Evolutionary conservation across 1,284 basidiomycete genomes (phyloP).

Genomic region (Naganishia albida): DNA sequence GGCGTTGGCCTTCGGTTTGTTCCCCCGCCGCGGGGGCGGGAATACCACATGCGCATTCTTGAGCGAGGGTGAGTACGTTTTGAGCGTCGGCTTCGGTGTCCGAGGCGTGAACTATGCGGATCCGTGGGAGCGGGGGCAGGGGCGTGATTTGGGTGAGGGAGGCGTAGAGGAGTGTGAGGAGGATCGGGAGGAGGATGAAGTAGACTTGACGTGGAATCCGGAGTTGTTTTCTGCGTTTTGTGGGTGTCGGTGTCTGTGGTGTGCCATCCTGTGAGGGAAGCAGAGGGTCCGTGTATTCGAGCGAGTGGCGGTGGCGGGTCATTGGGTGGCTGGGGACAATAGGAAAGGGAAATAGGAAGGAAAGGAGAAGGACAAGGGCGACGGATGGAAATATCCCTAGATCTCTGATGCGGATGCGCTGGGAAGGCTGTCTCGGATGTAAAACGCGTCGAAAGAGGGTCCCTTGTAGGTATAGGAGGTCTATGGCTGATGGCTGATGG

Average conservation of each 20-base stretch:
- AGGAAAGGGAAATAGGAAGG: not conserved
- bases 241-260: not conserved
- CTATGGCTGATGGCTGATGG: not conserved
- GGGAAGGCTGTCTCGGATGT: slow-evolving; percentile 10
- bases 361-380: not conserved
- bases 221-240: not conserved
- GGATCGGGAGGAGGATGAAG: slow-evolving; percentile 40
- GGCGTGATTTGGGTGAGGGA: slow-evolving; percentile 44
- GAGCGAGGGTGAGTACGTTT: slow-evolving; percentile 14
- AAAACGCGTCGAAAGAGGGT: slow-evolving; percentile 5
- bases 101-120: slow-evolving; percentile 37
- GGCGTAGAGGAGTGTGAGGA: slow-evolving; percentile 44
- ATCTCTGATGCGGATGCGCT: not conserved
- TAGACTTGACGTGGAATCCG: slow-evolving; percentile 34
- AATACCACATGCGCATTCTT: slow-evolving; percentile 24
- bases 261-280: not conserved
- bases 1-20: slow-evolving; percentile 27
- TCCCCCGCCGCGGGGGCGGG: not conserved
- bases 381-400: not conserved
- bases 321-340: not conserved
- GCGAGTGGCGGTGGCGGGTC: slow-evolving; percentile 16
- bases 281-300: slow-evolving; percentile 5
- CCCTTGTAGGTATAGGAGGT: not conserved
- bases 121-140: slow-evolving; percentile 45
- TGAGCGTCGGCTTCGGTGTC: not conserved